Conservation (phyloP, 1,284 basidiomycete species). For the Macrocystidia cucumis region DNA sequence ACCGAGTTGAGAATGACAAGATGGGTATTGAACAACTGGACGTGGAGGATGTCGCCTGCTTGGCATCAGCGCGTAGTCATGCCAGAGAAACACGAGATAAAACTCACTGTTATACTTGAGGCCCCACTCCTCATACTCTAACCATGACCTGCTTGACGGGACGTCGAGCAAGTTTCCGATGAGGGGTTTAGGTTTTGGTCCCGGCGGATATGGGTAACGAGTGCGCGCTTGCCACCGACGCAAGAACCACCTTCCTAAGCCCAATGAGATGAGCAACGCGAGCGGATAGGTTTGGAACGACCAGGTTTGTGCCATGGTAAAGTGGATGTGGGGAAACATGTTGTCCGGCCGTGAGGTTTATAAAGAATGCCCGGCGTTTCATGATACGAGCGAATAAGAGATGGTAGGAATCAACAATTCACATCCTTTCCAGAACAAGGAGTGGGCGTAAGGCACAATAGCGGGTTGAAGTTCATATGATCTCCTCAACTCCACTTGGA, state of each 20-base stretch:
- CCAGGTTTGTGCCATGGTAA: too few species aligned
- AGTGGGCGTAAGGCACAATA: too few species aligned
- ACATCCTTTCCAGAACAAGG: too few species aligned
- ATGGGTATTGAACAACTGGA: slow-evolving; percentile 14
- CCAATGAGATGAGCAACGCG: too few species aligned
- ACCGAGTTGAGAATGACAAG: slow-evolving; percentile 15
- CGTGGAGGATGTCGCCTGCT: slow-evolving; percentile 14
- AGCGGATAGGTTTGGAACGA: too few species aligned
- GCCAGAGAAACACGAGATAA: not conserved
- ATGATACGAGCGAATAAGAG: too few species aligned
- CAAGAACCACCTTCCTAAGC: not conserved
- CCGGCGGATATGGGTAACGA: slow-evolving; percentile 6
- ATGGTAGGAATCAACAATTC: too few species aligned
- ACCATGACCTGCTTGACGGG: slow-evolving; percentile 8
- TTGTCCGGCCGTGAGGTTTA: too few species aligned
- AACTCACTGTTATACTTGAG: slow-evolving; percentile 9
- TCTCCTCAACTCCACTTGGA: too few species aligned
- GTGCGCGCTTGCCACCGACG: not conserved
- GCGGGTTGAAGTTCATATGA: too few species aligned
- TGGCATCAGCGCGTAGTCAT: not conserved
- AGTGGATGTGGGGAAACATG: too few species aligned
- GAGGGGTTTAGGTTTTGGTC: slow-evolving; percentile 9
- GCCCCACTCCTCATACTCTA: slow-evolving; percentile 9
- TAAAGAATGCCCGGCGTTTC: too few species aligned
- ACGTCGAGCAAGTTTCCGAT: slow-evolving; percentile 11